Percentiles rank a stretch among this genome's conserved stretches.
phyloP scores from a whole-genome alignment of 1,139 yeast species.

The Hanseniaspora sp. region DNA sequence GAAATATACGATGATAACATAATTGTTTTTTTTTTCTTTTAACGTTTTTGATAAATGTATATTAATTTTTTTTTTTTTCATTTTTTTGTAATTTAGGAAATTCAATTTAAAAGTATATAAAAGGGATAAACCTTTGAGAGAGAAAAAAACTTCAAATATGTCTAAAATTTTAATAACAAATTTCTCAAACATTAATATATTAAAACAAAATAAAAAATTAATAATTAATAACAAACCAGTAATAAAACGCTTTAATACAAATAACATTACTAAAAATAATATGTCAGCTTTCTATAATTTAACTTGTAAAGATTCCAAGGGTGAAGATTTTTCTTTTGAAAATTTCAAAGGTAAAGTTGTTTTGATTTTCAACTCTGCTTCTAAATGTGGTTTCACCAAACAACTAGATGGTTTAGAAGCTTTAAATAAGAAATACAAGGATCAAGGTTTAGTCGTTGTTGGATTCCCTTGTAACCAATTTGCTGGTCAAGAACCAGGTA shows the following conservation, averaged over 20 bases:
- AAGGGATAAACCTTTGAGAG: too few species aligned
- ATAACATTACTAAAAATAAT: not conserved
- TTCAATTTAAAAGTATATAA: too few species aligned
- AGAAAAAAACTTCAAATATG: too few species aligned
- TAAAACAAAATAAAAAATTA: not conserved
- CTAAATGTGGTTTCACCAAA: conserved; percentile 80
- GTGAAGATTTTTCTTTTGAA: conserved; percentile 54
- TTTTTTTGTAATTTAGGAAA: too few species aligned
- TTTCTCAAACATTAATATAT: too few species aligned
- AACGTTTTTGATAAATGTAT: too few species aligned
- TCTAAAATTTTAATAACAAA: too few species aligned
- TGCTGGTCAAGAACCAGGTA: conserved; percentile 77
- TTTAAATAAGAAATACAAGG: conserved; percentile 66
- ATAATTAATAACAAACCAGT: too few species aligned
- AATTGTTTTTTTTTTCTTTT: too few species aligned
- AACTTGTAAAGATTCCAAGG: conserved; percentile 45
- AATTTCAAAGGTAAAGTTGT: conserved; percentile 83
- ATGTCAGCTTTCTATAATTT: conserved; percentile 45
- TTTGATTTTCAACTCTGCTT: conserved; percentile 79
- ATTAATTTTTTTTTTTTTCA: too few species aligned
- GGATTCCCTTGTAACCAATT: conserved; percentile 95
- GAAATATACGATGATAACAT: too few species aligned
- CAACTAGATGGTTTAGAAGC: conserved; percentile 81
- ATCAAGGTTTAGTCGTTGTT: conserved; percentile 47
- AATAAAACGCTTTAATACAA: not conserved